Evolutionary conservation across 345 rosid genomes (phyloP).

Genomic region (Abelmoschus esculentus): DNA sequence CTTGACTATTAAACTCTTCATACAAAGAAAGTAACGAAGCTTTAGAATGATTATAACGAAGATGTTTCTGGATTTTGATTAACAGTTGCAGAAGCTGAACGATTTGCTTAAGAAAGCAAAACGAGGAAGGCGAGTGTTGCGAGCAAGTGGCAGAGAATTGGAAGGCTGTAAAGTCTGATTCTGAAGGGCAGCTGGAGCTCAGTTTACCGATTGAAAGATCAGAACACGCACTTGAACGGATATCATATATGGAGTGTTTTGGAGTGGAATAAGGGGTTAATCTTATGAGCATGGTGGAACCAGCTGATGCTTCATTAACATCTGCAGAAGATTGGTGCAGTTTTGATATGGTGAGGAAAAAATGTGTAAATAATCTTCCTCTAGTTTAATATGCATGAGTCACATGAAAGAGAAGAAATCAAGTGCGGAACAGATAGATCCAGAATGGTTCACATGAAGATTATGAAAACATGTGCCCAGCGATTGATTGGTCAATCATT

Average conservation of each 20-base stretch:
- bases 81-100: conserved; percentile 57
- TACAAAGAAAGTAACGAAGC: neutral
- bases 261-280: conserved; percentile 48
- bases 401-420: neutral
- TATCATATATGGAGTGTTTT: conserved; percentile 46
- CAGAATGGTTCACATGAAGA: neutral
- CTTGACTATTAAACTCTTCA: neutral
- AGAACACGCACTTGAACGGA: conserved; percentile 22
- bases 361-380: neutral
- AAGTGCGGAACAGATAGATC: neutral
- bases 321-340: conserved; percentile 64
- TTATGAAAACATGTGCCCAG: neutral
- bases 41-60: neutral
- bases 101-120: conserved; percentile 24
- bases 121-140: conserved; percentile 27
- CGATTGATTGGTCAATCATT: neutral
- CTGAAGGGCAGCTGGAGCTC: conserved; percentile 20
- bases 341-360: conserved; percentile 17
- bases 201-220: conserved; percentile 26
- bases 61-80: neutral
- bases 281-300: conserved; percentile 46
- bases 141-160: conserved; percentile 12
- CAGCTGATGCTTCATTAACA: conserved; percentile 54
- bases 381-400: no score
- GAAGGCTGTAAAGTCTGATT: conserved; percentile 18